A percentile compares a stretch with the other conserved stretches of the same genome.
Conservation (phyloP, 2,329 filamentous ascomycete genomes). For the Paraphaeosphaeria sporulosa region DNA sequence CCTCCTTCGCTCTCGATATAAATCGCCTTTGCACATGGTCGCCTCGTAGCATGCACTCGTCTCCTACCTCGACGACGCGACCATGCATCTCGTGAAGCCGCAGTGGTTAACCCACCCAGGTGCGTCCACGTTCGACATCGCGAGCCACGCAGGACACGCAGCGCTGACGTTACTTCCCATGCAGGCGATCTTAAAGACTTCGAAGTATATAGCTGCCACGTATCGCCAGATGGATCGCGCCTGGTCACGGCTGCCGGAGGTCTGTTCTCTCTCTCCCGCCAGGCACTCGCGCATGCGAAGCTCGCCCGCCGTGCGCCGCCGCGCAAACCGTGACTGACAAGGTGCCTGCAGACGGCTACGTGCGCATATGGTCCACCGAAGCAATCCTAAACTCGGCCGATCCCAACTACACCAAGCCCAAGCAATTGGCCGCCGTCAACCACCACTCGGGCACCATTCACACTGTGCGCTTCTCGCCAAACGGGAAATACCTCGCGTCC, state of each 20-base stretch:
- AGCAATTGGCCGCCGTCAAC: slow-evolving; percentile 97
- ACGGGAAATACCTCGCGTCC: slow-evolving; percentile 92
- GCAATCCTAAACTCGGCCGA: slow-evolving; percentile 84
- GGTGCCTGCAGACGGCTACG: slow-evolving; percentile 77
- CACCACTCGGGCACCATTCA: slow-evolving; percentile 98
- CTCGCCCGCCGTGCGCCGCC: slow-evolving; percentile 29
- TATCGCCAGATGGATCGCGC: slow-evolving; percentile 91
- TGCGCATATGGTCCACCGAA: slow-evolving; percentile 97
- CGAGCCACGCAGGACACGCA: neutral
- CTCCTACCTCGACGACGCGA: slow-evolving; percentile 31
- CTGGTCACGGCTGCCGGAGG: slow-evolving; percentile 93
- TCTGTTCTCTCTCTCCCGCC: slow-evolving; percentile 56
- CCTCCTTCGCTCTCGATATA: neutral
- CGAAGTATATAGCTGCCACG: slow-evolving; percentile 97
- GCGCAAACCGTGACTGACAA: slow-evolving; percentile 25
- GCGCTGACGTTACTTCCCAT: slow-evolving; percentile 16
- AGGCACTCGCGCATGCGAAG: slow-evolving; percentile 19
- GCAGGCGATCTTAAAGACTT: slow-evolving; percentile 95
- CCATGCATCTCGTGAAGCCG: slow-evolving; percentile 80
- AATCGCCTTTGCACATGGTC: slow-evolving; percentile 29
- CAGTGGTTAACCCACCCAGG: slow-evolving; percentile 95
- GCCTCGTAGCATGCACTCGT: slow-evolving; percentile 35
- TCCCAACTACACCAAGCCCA: slow-evolving; percentile 75
- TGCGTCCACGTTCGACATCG: slow-evolving; percentile 50
- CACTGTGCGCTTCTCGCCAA: slow-evolving; percentile 94